Evolutionary conservation across 352 stramenopile genomes (phyloP).

Genomic region (Blastocystis sp.): DNA sequence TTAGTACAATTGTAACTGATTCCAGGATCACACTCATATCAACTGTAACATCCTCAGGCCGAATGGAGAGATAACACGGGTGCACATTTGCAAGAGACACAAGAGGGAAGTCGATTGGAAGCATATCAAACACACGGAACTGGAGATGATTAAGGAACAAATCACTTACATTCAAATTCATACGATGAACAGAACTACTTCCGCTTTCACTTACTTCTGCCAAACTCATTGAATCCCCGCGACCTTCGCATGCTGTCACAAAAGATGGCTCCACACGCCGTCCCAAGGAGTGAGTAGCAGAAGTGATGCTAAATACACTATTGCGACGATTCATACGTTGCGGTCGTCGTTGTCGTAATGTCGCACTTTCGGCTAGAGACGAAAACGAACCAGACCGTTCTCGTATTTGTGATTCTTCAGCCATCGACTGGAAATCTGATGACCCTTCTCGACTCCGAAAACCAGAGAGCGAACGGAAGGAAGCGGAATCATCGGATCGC

Average conservation of each 20-base stretch:
- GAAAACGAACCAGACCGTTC: slow-evolving; percentile 16
- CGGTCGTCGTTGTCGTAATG: background rate
- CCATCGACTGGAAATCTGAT: slow-evolving; percentile 11
- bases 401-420: background rate
- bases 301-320: slow-evolving; percentile 41
- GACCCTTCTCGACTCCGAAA: background rate
- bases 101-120: slow-evolving; percentile 51
- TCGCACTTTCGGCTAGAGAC: background rate
- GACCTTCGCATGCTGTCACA: background rate
- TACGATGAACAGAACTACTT: background rate
- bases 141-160: background rate
- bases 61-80: slow-evolving; percentile 25
- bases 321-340: background rate
- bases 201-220: background rate
- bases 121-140: slow-evolving; percentile 42
- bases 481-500: slow-evolving; percentile 2
- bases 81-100: slow-evolving; percentile 23
- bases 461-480: background rate
- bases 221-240: background rate
- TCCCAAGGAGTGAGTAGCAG: background rate
- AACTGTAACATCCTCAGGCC: background rate
- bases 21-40: slow-evolving; percentile 28
- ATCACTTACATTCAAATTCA: slow-evolving; percentile 40
- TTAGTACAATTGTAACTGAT: background rate
- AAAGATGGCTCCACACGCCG: background rate